Evolutionary conservation across 768 basidiomycete genomes (phyloP).

Genomic region (Termitomyces bulborhizus): DNA sequence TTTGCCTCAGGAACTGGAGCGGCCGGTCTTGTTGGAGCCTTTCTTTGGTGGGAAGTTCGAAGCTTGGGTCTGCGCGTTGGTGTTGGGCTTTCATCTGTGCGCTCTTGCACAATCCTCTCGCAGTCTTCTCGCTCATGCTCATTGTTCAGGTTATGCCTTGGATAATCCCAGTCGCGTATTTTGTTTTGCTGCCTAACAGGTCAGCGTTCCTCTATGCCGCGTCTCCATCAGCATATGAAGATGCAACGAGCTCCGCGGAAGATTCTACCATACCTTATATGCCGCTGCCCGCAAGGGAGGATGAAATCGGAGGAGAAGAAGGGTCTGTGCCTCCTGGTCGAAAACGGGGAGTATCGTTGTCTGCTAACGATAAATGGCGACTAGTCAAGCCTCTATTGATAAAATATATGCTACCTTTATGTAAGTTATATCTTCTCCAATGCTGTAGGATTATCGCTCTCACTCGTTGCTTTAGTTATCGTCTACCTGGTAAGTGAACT

Average conservation of each 20-base stretch:
- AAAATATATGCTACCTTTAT: constrained; percentile 91
- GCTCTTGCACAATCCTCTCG: constrained; percentile 17
- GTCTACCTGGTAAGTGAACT: constrained; percentile 37
- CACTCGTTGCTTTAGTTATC: constrained; percentile 21
- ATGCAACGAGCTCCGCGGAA: constrained; percentile 22
- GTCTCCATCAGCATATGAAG: constrained; percentile 31
- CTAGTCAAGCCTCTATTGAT: constrained; percentile 74
- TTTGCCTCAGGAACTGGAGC: constrained; percentile 94
- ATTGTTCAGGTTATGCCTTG: constrained; percentile 67
- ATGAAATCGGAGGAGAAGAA: constrained; percentile 37
- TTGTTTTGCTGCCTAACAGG: constrained; percentile 66
- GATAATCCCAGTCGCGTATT: constrained; percentile 71
- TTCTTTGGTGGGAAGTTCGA: constrained; percentile 92
- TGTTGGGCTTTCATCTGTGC: constrained; percentile 76
- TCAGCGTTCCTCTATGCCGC: constrained; percentile 39
- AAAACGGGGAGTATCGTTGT: constrained; percentile 47
- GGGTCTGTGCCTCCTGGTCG: constrained; percentile 23
- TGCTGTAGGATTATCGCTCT: background rate
- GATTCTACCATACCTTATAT: constrained; percentile 33
- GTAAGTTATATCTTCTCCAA: constrained; percentile 37
- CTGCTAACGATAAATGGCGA: constrained; percentile 68
- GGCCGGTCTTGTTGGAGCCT: constrained; percentile 88
- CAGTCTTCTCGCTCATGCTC: background rate
- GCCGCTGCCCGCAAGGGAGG: constrained; percentile 33
- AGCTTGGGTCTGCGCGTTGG: constrained; percentile 78